These are phyloP conservation scores for Magnolia sinica DNA, from an alignment of 164 flowering plant genomes.

Conservation along the genomic window DNA sequence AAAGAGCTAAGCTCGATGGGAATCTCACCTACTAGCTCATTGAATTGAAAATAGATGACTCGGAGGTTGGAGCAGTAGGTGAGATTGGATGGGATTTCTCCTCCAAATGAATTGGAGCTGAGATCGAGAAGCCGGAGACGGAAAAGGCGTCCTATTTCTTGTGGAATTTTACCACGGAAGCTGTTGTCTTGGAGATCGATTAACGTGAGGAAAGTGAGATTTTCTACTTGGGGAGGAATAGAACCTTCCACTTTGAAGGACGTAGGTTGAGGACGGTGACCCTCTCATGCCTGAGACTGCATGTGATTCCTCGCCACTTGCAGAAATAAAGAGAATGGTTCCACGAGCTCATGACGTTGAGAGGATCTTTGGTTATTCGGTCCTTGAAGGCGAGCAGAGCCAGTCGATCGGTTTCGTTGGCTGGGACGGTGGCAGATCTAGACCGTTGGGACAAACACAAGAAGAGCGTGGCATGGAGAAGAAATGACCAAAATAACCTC, in stretches of 20 bases:
- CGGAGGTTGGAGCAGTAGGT: background rate
- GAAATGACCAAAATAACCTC: conserved; percentile 1
- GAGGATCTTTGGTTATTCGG: background rate
- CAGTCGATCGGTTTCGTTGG: conserved; percentile 8
- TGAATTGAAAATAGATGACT: background rate
- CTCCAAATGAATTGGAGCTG: background rate
- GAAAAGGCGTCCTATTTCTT: conserved; percentile 7
- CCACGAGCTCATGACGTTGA: conserved; percentile 8
- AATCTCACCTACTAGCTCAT: conserved; percentile 4
- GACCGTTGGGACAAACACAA: background rate
- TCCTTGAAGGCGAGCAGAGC: conserved; percentile 11
- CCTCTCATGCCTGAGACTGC: background rate
- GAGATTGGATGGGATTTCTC: conserved; percentile 1
- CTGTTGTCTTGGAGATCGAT: background rate
- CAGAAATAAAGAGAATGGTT: background rate
- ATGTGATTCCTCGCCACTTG: background rate
- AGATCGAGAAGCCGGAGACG: background rate
- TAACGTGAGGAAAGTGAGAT: background rate
- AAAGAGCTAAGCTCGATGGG: conserved; percentile 4
- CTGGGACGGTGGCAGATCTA: background rate
- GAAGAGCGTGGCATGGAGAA: background rate
- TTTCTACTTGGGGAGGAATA: conserved; percentile 12
- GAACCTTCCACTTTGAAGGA: background rate
- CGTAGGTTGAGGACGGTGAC: background rate
- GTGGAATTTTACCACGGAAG: conserved; percentile 6